Conservation (phyloP, 2,329 filamentous ascomycete genomes). For the Cryphonectria nitschkei region DNA sequence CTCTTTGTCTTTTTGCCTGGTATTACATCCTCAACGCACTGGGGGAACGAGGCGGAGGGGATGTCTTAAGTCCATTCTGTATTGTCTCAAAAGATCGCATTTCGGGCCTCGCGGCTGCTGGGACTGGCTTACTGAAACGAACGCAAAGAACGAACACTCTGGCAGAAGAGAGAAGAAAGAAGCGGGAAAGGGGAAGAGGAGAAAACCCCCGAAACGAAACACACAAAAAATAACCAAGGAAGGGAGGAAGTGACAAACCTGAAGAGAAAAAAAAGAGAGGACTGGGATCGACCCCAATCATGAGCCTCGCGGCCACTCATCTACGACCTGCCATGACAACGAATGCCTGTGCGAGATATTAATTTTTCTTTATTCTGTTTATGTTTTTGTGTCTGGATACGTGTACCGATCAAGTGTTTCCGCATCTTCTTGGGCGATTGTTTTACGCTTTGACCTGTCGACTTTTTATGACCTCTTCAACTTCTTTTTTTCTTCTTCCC, state of each 20-base stretch:
- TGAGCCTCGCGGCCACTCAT: constrained; percentile 37
- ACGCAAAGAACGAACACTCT: neutral
- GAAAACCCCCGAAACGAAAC: neutral
- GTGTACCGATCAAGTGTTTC: neutral
- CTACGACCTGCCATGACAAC: constrained; percentile 26
- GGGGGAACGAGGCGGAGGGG: neutral
- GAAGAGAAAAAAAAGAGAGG: neutral
- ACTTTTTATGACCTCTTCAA: neutral
- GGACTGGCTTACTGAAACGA: constrained; percentile 23
- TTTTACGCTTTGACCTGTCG: neutral
- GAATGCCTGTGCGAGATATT: constrained; percentile 16
- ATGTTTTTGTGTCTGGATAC: neutral
- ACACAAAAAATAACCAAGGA: neutral
- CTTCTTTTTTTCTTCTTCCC: neutral
- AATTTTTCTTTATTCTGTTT: constrained; percentile 3
- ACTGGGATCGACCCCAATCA: constrained; percentile 8
- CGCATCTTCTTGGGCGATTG: neutral
- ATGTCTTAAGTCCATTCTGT: neutral
- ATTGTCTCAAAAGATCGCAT: constrained; percentile 35
- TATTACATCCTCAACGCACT: neutral
- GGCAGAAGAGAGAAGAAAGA: no score
- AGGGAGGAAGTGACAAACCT: no score
- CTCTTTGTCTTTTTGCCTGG: neutral
- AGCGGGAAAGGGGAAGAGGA: no score
- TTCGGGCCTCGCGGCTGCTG: constrained; percentile 38